phyloP scores from a whole-genome alignment of 1,284 basidiomycete genomes.

The Fistulinella cinereoalba region DNA sequence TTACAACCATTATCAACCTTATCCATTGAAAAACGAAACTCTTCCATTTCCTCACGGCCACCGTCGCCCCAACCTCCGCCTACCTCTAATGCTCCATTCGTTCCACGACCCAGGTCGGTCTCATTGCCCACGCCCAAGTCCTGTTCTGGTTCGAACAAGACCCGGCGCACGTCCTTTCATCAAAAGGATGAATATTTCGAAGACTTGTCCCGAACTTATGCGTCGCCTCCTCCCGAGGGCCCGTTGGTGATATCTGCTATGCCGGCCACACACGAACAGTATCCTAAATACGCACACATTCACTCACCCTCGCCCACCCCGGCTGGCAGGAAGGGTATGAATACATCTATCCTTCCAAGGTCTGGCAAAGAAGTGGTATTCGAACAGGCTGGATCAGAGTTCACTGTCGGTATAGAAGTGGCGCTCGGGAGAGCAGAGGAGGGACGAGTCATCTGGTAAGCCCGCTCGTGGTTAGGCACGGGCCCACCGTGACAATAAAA shows the following conservation, averaged over 20 bases:
- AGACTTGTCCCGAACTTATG: constrained; percentile 30
- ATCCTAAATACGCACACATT: constrained; percentile 30
- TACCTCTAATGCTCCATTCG: constrained; percentile 10
- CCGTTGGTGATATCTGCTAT: constrained; percentile 22
- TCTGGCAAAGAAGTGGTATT: constrained; percentile 24
- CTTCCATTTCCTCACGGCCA: constrained; percentile 12
- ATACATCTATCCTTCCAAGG: constrained; percentile 11
- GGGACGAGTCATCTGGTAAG: constrained; percentile 32
- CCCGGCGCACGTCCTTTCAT: constrained; percentile 14
- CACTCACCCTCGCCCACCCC: constrained; percentile 10
- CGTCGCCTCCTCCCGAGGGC: constrained; percentile 30
- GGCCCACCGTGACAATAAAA: no score
- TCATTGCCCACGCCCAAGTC: constrained; percentile 17
- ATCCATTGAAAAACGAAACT: no score
- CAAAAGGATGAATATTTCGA: constrained; percentile 19
- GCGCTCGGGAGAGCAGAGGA: constrained; percentile 35
- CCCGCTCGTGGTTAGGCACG: not conserved
- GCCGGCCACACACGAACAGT: constrained; percentile 20
- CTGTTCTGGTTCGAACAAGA: constrained; percentile 5
- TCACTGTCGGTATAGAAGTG: constrained; percentile 30
- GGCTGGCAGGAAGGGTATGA: constrained; percentile 13
- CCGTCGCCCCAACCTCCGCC: constrained; percentile 8
- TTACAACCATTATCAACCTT: constrained; percentile 27
- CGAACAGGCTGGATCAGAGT: constrained; percentile 31
- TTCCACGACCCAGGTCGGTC: constrained; percentile 24